Percentiles rank a stretch among this genome's conserved stretches.
Evolutionary conservation across 108 stramenopile species (phyloP).

Genomic region (Pseudonitzschia delicatissima): DNA sequence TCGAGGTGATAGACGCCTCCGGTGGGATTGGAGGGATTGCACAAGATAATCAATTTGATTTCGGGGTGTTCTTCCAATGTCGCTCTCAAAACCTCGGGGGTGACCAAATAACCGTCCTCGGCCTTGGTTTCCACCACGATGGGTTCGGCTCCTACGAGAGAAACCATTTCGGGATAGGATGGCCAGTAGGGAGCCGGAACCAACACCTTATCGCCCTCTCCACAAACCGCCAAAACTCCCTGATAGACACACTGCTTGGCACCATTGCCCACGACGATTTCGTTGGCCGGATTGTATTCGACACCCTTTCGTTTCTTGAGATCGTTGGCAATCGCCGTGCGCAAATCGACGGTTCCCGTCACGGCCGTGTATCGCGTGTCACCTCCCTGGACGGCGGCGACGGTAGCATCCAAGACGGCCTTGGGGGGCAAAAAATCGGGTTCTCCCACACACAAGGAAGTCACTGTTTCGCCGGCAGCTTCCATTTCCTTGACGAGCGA

Average conservation of each 20-base stretch:
- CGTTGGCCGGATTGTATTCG: constrained; percentile 69
- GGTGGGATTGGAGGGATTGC: constrained; percentile 98
- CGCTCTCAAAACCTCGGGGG: constrained; percentile 60
- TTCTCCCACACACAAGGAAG: constrained; percentile 96
- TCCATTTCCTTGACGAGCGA: constrained; percentile 81
- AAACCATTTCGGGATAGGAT: constrained; percentile 95
- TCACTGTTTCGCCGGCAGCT: constrained; percentile 74
- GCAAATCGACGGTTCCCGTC: constrained; percentile 80
- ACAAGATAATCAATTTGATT: constrained; percentile 86
- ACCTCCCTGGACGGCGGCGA: constrained; percentile 58
- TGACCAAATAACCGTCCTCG: constrained; percentile 80
- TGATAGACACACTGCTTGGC: constrained; percentile 95
- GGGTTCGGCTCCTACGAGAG: constrained; percentile 79
- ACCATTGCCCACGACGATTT: constrained; percentile 95
- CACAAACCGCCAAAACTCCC: constrained; percentile 83
- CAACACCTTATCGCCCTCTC: constrained; percentile 88
- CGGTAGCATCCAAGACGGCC: constrained; percentile 83
- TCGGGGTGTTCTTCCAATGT: constrained; percentile 62
- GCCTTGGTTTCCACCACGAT: constrained; percentile 84
- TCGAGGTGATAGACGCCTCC: constrained; percentile 76
- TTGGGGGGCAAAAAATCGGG: constrained; percentile 92
- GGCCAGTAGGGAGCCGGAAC: constrained; percentile 97
- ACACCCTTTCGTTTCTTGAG: constrained; percentile 77
- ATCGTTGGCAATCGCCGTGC: constrained; percentile 87
- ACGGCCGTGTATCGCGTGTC: constrained; percentile 93